Evolutionary conservation across 2,329 filamentous ascomycete genomes (phyloP).

Genomic region (Fusarium multiceps): DNA sequence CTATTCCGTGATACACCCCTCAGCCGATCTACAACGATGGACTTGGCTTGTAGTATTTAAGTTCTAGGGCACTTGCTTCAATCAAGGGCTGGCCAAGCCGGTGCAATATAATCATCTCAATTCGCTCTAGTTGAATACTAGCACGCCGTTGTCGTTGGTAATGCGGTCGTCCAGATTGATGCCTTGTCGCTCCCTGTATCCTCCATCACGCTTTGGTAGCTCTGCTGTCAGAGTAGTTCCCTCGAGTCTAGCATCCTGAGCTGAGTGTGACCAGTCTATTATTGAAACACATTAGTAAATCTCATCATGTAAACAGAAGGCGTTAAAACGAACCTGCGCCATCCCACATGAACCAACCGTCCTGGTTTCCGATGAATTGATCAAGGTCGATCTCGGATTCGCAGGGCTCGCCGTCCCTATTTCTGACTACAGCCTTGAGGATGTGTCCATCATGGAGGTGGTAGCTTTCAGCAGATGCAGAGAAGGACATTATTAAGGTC

Average conservation of each 20-base stretch:
- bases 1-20: too few species aligned
- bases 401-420: neutral
- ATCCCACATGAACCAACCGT: neutral
- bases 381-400: neutral
- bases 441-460: neutral
- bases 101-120: too few species aligned
- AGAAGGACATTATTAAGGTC: neutral
- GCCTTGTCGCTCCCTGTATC: neutral
- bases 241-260: neutral
- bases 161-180: neutral
- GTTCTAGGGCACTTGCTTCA: too few species aligned
- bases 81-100: too few species aligned
- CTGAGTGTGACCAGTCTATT: neutral
- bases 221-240: neutral
- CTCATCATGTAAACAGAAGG: rapidly evolving
- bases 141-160: neutral
- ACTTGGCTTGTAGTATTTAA: too few species aligned
- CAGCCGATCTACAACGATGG: too few species aligned
- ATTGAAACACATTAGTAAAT: neutral
- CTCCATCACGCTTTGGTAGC: neutral
- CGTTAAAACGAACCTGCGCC: neutral
- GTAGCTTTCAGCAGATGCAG: neutral
- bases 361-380: neutral
- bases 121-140: neutral
- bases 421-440: neutral